These are phyloP conservation scores for Pezicula radicicola DNA, from an alignment of 2,329 filamentous ascomycete species.

Conservation along the genomic window DNA sequence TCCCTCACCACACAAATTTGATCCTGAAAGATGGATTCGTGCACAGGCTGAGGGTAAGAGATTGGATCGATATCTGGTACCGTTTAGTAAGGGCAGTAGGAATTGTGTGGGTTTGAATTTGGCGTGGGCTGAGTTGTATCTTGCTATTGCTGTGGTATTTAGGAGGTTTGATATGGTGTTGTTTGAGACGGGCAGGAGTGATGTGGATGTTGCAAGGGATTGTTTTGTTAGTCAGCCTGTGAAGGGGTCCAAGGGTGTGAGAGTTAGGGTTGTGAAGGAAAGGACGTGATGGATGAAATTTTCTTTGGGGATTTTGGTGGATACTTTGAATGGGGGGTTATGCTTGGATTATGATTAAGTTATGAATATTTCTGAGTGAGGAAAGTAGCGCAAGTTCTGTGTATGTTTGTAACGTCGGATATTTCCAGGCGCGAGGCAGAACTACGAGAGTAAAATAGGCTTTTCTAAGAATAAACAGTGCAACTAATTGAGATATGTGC, in stretches of 20 bases:
- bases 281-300: not conserved
- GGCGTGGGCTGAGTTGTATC: constrained; percentile 8
- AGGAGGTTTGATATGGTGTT: constrained; percentile 2
- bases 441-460: no score
- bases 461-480: no score
- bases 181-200: not conserved
- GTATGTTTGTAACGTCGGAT: no score
- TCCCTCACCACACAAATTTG: constrained; percentile 14
- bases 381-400: no score
- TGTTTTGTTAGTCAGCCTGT: not conserved
- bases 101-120: constrained; percentile 4
- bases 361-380: no score
- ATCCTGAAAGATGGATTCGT: constrained; percentile 35
- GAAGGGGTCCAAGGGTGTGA: not conserved
- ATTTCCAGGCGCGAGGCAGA: no score
- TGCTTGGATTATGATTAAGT: no score
- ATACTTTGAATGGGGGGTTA: no score
- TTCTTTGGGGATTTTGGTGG: not conserved
- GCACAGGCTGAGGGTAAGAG: not conserved
- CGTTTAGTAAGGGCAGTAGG: constrained; percentile 3
- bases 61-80: constrained; percentile 2
- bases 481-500: no score
- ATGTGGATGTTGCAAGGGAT: not conserved
- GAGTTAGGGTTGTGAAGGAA: not conserved
- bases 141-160: not conserved